phyloP scores from a whole-genome alignment of 495 filamentous ascomycete genomes.

The Evernia prunastri region DNA sequence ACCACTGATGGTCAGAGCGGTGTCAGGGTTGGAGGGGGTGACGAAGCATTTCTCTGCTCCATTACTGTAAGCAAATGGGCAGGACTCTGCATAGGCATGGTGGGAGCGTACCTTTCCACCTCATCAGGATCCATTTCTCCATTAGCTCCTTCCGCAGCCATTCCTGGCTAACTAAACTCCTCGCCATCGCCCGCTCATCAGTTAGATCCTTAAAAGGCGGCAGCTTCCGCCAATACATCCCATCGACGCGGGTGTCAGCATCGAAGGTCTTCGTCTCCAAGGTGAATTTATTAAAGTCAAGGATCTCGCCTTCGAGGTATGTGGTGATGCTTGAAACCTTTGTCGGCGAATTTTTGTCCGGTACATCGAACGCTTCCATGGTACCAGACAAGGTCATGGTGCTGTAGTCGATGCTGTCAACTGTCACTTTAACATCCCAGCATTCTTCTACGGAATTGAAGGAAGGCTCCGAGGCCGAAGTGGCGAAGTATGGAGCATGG shows the following conservation, averaged over 20 bases:
- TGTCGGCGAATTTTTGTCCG: slow-evolving; percentile 46
- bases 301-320: slow-evolving; percentile 70
- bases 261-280: slow-evolving; percentile 63
- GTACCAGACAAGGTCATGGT: slow-evolving; percentile 64
- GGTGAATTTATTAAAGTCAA: slow-evolving; percentile 63
- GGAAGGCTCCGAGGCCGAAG: slow-evolving; percentile 31
- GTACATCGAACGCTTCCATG: slow-evolving; percentile 77
- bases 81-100: not conserved
- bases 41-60: slow-evolving; percentile 63
- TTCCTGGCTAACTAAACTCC: slow-evolving; percentile 50
- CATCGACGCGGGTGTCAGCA: slow-evolving; percentile 54
- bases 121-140: slow-evolving; percentile 64
- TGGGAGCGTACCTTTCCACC: slow-evolving; percentile 61
- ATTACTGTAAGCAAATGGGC: slow-evolving; percentile 16
- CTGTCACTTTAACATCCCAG: slow-evolving; percentile 68
- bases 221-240: slow-evolving; percentile 64
- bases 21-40: slow-evolving; percentile 49
- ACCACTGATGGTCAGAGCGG: slow-evolving; percentile 64
- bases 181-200: slow-evolving; percentile 50
- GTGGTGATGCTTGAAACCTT: slow-evolving; percentile 62
- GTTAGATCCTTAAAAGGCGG: slow-evolving; percentile 55
- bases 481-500: not conserved
- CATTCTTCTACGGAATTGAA: slow-evolving; percentile 45
- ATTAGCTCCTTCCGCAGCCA: slow-evolving; percentile 49
- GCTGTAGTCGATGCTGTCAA: slow-evolving; percentile 59